A percentile compares a stretch with the other conserved stretches of the same genome.
Evolutionary conservation across 768 basidiomycete genomes (phyloP).

Genomic region (Amanita subjunquillea): DNA sequence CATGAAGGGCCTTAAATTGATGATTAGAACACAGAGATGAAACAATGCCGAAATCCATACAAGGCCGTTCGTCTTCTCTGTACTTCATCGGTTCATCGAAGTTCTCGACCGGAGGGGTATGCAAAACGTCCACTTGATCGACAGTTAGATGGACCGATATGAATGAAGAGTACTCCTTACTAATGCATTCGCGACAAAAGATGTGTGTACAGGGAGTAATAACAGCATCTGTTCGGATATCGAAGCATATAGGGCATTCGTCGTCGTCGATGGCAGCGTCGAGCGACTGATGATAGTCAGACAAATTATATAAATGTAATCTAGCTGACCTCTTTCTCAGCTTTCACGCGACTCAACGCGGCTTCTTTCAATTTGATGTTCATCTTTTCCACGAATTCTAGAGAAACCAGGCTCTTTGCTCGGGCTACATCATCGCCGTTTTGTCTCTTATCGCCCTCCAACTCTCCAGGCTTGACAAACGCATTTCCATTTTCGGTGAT

Average conservation of each 20-base stretch:
- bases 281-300: slow-evolving; percentile 22
- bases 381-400: slow-evolving; percentile 41
- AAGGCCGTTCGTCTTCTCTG: slow-evolving; percentile 36
- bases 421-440: slow-evolving; percentile 33
- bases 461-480: slow-evolving; percentile 31
- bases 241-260: slow-evolving; percentile 63
- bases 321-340: slow-evolving; percentile 39
- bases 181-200: slow-evolving; percentile 53
- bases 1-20: slow-evolving; percentile 44
- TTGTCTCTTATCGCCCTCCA: slow-evolving; percentile 21
- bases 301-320: not conserved
- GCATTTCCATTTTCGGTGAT: slow-evolving; percentile 46
- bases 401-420: slow-evolving; percentile 30
- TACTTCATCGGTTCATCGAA: slow-evolving; percentile 23
- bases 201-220: slow-evolving; percentile 51
- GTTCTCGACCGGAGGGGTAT: slow-evolving; percentile 23
- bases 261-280: slow-evolving; percentile 40
- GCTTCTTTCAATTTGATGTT: slow-evolving; percentile 33
- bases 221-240: slow-evolving; percentile 39
- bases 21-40: not conserved
- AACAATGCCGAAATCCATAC: slow-evolving; percentile 21
- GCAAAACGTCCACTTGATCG: slow-evolving; percentile 31
- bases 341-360: slow-evolving; percentile 32
- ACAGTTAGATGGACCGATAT: not conserved
- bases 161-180: slow-evolving; percentile 18